phyloP scores from a whole-genome alignment of 2,329 filamentous ascomycete genomes.

The Scytalidium lignicola region DNA sequence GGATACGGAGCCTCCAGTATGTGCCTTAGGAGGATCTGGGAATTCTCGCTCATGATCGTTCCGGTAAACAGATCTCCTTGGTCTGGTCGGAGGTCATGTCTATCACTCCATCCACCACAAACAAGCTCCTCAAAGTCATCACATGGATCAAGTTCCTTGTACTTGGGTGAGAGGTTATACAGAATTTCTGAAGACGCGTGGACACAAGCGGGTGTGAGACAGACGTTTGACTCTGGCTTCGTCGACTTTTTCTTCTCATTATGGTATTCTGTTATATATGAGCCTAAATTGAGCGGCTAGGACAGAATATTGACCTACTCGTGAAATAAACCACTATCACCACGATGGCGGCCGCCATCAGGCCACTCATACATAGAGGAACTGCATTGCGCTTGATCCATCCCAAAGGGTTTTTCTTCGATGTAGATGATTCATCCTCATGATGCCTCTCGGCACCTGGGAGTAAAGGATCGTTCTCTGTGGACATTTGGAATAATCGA shows the following conservation, averaged over 20 bases:
- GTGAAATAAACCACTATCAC: constrained; percentile 20
- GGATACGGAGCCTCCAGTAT: constrained; percentile 57
- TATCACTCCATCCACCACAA: constrained; percentile 61
- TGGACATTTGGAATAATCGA: not conserved
- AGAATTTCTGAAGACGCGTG: constrained; percentile 59
- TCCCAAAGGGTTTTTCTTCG: constrained; percentile 8
- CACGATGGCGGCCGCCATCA: constrained; percentile 20
- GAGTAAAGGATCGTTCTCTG: constrained; percentile 19
- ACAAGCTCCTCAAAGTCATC: constrained; percentile 63
- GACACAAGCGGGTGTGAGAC: constrained; percentile 55
- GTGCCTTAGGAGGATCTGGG: constrained; percentile 53
- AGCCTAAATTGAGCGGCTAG: not conserved
- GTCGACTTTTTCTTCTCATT: constrained; percentile 7
- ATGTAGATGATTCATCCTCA: not conserved
- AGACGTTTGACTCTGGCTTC: constrained; percentile 29
- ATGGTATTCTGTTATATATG: constrained; percentile 10
- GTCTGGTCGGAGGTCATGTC: constrained; percentile 61
- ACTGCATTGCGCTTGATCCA: constrained; percentile 19
- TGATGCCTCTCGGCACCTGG: constrained; percentile 5
- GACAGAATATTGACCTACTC: constrained; percentile 9
- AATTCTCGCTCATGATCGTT: constrained; percentile 56
- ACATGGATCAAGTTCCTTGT: constrained; percentile 61
- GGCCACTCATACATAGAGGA: constrained; percentile 16
- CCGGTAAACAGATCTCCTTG: constrained; percentile 55
- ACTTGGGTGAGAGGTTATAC: constrained; percentile 56